Evolutionary conservation across 1,139 yeast species (phyloP), one percentile per base, ranked within the genome.

Genomic region (Yamadazyma mexicana): DNA sequence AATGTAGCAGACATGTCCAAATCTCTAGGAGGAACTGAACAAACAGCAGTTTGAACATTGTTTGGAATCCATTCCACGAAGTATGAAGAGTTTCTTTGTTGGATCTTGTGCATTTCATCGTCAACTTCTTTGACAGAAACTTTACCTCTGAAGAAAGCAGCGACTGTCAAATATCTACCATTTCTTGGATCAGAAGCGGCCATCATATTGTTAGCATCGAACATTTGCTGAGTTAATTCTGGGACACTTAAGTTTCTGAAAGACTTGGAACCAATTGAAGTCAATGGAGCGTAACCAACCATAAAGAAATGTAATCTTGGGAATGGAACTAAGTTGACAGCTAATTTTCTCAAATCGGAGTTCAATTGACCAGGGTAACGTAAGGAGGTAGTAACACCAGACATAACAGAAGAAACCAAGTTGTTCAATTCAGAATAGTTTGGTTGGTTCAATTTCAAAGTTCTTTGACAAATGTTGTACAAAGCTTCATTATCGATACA

Each of bases 1-100:
- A 88, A 87, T 14, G 96, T 88, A 38, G 96, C 96, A 44, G 95
- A 73, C 88, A 87, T 86, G 58, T 85, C 91, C 57, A 83, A 73
- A 55, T 77, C 94, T 66, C 77, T 80, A 55, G 96, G 96, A 33
- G 96, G 87, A 48, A 87, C 92, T 15, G 92, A 82, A 68, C 95
- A 87, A 44, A 88, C 88, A 42, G 95, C 92, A 30, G 95, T 86
- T 72, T 89, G 96, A 49, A 89, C 96, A 62, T 89, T 89, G 67
- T 88, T 88, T 59, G 97, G 96, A 68, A 89, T 89, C 96, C 96
- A 89, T 65, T 89, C 96, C 43, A 89, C 97, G 58, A 87, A 87
- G 62, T 83, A 81, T 42, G 83, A 79, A 17, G 89, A 75, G 66
- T 87, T 84, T 66, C 85, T 83, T 45, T 85, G 79, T 70, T 88